Evolutionary conservation across 352 stramenopile species (phyloP).

Genomic region (Phytophthora uliginosa): DNA sequence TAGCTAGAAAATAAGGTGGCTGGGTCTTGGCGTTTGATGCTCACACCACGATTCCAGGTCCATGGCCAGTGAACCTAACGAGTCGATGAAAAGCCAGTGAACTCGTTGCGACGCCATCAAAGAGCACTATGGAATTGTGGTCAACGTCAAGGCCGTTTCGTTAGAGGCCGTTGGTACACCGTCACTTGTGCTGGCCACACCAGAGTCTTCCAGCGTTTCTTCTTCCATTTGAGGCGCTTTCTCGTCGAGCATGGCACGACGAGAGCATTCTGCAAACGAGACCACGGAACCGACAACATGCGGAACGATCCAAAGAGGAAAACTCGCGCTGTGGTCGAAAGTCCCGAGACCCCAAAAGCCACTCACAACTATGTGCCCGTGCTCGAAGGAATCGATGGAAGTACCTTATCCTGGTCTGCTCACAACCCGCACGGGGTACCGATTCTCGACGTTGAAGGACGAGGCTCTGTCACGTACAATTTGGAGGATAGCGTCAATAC

Average conservation of each 20-base stretch:
- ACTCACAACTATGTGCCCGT: slow-evolving; percentile 37
- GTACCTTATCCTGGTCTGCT: slow-evolving; percentile 23
- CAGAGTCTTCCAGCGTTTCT: slow-evolving; percentile 24
- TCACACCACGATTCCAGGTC: background rate
- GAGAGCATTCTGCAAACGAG: slow-evolving; percentile 27
- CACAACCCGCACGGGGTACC: slow-evolving; percentile 32
- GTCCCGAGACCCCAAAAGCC: slow-evolving; percentile 19
- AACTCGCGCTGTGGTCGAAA: slow-evolving; percentile 13
- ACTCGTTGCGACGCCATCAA: slow-evolving; percentile 6
- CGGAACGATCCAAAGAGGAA: slow-evolving; percentile 27
- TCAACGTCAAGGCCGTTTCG: slow-evolving; percentile 20
- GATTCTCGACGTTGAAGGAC: slow-evolving; percentile 37
- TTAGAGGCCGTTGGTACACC: slow-evolving; percentile 9
- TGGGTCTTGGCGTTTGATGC: background rate
- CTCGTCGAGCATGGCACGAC: slow-evolving; percentile 5
- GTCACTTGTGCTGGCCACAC: slow-evolving; percentile 29
- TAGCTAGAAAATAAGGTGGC: background rate
- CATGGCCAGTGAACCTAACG: background rate
- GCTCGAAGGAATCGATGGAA: slow-evolving; percentile 35
- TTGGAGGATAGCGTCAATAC: slow-evolving; percentile 37
- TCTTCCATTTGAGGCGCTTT: background rate
- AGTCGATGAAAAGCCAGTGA: slow-evolving; percentile 11
- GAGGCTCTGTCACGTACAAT: slow-evolving; percentile 29
- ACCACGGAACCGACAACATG: slow-evolving; percentile 11
- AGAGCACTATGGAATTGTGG: slow-evolving; percentile 7